These are phyloP conservation scores for Crataegus laevigata DNA, from an alignment of 306 rosid species.

Conservation along the genomic window DNA sequence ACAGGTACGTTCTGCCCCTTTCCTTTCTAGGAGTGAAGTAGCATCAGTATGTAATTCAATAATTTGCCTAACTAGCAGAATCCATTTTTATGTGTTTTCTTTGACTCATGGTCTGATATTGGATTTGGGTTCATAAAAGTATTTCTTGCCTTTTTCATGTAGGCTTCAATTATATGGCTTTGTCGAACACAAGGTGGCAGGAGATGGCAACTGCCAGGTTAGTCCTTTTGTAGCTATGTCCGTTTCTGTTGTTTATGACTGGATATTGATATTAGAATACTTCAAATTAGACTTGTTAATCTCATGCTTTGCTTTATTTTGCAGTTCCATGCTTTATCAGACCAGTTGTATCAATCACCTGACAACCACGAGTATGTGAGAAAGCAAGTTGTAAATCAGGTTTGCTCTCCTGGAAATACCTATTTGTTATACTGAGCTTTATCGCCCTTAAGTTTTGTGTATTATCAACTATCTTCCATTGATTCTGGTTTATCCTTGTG, in stretches of 20 bases:
- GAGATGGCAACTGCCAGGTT: slow-evolving; percentile 97
- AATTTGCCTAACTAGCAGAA: not conserved
- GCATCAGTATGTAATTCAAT: not conserved
- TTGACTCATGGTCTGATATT: slow-evolving; percentile 1
- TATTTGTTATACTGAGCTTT: slow-evolving; percentile 6
- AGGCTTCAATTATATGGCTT: slow-evolving; percentile 71
- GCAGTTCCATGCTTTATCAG: slow-evolving; percentile 85
- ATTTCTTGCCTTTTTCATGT: slow-evolving; percentile 10
- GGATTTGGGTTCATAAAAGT: not conserved
- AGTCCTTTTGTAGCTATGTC: slow-evolving; percentile 11
- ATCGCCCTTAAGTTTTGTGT: not conserved
- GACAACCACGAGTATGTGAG: slow-evolving; percentile 62
- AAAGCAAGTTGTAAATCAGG: slow-evolving; percentile 62
- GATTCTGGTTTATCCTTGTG: slow-evolving; percentile 24
- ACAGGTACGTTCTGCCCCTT: slow-evolving; percentile 45
- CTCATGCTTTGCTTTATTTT: slow-evolving; percentile 5
- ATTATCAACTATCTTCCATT: not conserved
- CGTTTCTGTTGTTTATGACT: slow-evolving; percentile 1
- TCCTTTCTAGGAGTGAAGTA: not conserved
- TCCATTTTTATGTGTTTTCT: not conserved
- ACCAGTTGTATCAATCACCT: slow-evolving; percentile 56
- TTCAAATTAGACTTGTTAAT: not conserved
- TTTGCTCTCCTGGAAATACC: slow-evolving; percentile 19
- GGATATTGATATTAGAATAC: not conserved
- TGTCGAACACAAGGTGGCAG: slow-evolving; percentile 55